A percentile compares a stretch with the other conserved stretches of the same genome.
phyloP scores from a whole-genome alignment of 495 filamentous ascomycete genomes.

The Penicillium manginii region DNA sequence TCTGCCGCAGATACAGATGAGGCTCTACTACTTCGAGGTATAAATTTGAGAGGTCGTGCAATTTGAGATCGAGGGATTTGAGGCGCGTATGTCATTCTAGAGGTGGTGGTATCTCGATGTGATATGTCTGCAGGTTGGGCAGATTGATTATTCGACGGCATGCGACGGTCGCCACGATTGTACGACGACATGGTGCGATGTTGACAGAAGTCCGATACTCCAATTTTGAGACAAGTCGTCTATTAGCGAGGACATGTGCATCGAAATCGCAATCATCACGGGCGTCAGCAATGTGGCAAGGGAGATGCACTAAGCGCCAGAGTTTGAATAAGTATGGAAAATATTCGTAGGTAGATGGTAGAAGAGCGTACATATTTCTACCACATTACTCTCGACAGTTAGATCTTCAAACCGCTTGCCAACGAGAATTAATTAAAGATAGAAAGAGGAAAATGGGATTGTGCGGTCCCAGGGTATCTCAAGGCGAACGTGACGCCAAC shows the following conservation, averaged over 20 bases:
- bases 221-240: constrained; percentile 34
- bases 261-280: constrained; percentile 43
- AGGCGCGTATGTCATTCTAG: constrained; percentile 19
- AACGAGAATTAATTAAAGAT: constrained; percentile 17
- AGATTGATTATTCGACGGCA: constrained; percentile 34
- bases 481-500: constrained; percentile 13
- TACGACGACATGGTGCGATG: constrained; percentile 46
- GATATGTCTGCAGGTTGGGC: constrained; percentile 33
- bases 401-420: constrained; percentile 18
- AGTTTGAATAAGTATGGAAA: constrained; percentile 4
- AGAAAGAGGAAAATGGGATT: constrained; percentile 11
- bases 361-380: constrained; percentile 5
- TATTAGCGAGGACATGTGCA: constrained; percentile 27
- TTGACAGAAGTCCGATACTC: constrained; percentile 28
- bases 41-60: constrained; percentile 30
- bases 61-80: constrained; percentile 32
- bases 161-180: constrained; percentile 38
- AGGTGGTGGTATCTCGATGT: constrained; percentile 24
- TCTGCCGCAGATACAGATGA: constrained; percentile 38
- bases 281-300: constrained; percentile 12
- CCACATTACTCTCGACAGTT: constrained; percentile 17
- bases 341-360: no score
- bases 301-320: constrained; percentile 4
- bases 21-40: constrained; percentile 29
- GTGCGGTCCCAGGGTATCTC: constrained; percentile 16